Evolutionary conservation across 352 stramenopile species (phyloP), one percentile per base, ranked within the genome.

Genomic region (Aphanomyces invadans): DNA sequence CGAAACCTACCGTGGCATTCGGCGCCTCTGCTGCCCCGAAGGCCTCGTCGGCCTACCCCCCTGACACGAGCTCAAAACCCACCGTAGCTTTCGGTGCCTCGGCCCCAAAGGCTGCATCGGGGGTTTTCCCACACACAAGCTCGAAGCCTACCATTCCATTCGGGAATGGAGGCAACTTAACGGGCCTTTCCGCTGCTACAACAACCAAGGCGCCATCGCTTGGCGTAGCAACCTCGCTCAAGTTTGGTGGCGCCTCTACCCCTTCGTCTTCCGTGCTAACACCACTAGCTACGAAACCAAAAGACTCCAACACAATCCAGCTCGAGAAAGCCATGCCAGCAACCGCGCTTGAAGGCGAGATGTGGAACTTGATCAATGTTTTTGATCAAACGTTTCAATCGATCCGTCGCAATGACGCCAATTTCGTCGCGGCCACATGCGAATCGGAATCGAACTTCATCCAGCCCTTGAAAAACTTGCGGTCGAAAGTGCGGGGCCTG

Each of bases 311-410:
- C 25, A 49, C 4, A 5, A 42, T n/a, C 5, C 21, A 19, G 23
- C 44, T 39, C 26, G 44, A 33, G 55, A 74, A 57, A 32, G 49
- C 49, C 49, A 21, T 57, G 29, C 76, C 81, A 32, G 75, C 67
- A 11, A 81, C 76, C 17, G 70, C 60, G 46, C 76, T 87, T 39
- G 81, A 89, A 68, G 78, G 74, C 2, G 77, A 86, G 45, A 42
- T 90, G 26, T 90, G 81, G 81, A 87, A 84, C 52, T 44, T 89
- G 29, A 88, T 90, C 23, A 69, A 79, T 21, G 78, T 86, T 31
- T 90, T 90, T 44, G 77, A 90, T 56, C 77, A 78, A 42, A 76
- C 80, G 15, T 74, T 87, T 32, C 62, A 80, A 39, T 23, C 28
- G 17, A 44, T 62, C 11, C 53, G 53, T 33, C 53, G 36, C 31